Evolutionary conservation across 768 basidiomycete species (phyloP).

Genomic region (Pleurotus citrinopileatus): DNA sequence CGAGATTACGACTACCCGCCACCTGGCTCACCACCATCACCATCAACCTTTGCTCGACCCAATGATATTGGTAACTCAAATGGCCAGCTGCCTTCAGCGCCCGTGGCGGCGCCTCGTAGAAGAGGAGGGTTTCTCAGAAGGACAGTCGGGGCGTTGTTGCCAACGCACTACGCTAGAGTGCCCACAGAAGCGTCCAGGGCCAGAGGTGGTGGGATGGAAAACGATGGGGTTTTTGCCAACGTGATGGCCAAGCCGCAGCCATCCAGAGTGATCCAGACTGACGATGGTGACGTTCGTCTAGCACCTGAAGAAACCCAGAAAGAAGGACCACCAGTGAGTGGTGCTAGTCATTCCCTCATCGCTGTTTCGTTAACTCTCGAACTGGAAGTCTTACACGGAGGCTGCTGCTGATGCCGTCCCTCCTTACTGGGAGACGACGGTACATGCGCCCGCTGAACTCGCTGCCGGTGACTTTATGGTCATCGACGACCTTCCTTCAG

Average conservation of each 20-base stretch:
- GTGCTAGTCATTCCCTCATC: neutral
- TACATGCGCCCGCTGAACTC: constrained; percentile 69
- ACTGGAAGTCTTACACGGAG: constrained; percentile 70
- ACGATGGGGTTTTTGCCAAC: constrained; percentile 96
- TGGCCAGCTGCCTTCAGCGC: constrained; percentile 53
- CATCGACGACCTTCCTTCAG: constrained; percentile 89
- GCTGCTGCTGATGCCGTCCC: constrained; percentile 91
- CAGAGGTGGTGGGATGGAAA: constrained; percentile 71
- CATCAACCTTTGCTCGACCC: constrained; percentile 53
- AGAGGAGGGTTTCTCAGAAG: constrained; percentile 55
- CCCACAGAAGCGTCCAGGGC: constrained; percentile 33
- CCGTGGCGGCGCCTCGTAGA: constrained; percentile 33
- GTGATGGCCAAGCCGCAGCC: constrained; percentile 82
- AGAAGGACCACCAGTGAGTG: constrained; percentile 83
- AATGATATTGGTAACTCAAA: constrained; percentile 76
- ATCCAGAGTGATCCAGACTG: constrained; percentile 40
- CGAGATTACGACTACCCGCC: constrained; percentile 72
- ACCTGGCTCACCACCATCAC: constrained; percentile 73
- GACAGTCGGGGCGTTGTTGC: constrained; percentile 58
- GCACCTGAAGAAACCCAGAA: constrained; percentile 81
- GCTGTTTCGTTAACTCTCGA: neutral
- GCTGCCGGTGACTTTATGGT: constrained; percentile 60
- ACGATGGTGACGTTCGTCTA: constrained; percentile 55
- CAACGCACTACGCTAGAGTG: constrained; percentile 59
- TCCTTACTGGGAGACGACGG: constrained; percentile 95